These are phyloP conservation scores for Paraphoma sp. DNA, from an alignment of 2,329 filamentous ascomycete species.

Conservation along the genomic window DNA sequence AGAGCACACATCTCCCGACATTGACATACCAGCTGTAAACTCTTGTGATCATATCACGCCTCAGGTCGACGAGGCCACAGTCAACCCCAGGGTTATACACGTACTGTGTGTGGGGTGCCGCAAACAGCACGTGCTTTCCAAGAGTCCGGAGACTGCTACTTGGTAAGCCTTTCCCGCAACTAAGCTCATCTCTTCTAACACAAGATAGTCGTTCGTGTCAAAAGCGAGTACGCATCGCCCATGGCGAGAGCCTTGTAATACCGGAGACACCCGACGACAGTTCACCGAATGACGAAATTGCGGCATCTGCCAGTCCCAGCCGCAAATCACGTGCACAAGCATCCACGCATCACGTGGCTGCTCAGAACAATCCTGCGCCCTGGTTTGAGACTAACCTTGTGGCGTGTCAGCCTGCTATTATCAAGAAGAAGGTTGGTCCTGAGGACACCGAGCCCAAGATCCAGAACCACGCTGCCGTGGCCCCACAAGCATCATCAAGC, in stretches of 20 bases:
- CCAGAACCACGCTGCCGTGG: too few relatives aligned
- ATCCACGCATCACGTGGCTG: background rate
- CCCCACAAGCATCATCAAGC: too few relatives aligned
- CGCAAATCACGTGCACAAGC: background rate
- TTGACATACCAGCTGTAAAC: too few relatives aligned
- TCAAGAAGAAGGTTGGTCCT: conserved; percentile 2
- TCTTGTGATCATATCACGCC: too few relatives aligned
- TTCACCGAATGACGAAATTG: background rate
- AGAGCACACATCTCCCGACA: too few relatives aligned
- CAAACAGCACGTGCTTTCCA: conserved; percentile 9
- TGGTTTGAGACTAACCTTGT: conserved; percentile 9
- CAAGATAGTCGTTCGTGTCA: conserved; percentile 13
- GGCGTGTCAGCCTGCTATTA: background rate
- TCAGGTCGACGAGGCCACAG: too few relatives aligned
- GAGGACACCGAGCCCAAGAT: background rate
- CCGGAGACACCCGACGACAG: conserved; percentile 19
- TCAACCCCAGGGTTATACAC: background rate
- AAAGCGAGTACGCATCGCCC: conserved; percentile 1
- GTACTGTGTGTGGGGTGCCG: conserved; percentile 18
- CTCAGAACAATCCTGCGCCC: background rate
- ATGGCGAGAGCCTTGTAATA: conserved; percentile 13
- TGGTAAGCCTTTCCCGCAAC: conserved; percentile 13
- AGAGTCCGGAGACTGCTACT: background rate
- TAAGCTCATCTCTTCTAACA: background rate
- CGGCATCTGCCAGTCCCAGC: too few relatives aligned